Evolutionary conservation across 1,139 yeast genomes (phyloP).

Genomic region (Candida sanyaensis): DNA sequence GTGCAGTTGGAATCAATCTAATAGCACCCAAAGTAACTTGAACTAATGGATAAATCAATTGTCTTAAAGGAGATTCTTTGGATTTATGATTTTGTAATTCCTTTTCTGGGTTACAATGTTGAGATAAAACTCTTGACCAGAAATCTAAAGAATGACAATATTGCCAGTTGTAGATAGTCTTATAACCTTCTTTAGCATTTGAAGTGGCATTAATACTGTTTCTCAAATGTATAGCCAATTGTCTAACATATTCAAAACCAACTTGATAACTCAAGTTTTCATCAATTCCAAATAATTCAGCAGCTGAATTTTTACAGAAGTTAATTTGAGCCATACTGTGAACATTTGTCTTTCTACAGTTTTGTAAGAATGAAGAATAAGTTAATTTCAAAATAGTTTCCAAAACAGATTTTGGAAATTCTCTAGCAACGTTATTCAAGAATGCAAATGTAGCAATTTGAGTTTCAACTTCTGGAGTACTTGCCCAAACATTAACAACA

Average conservation of each 20-base stretch:
- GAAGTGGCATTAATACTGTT: conserved; percentile 73
- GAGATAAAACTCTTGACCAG: conserved; percentile 89
- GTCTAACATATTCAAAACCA: conserved; percentile 92
- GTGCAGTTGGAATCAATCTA: conserved; percentile 89
- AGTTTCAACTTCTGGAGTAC: conserved; percentile 69
- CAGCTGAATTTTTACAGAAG: conserved; percentile 88
- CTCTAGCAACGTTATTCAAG: conserved; percentile 71
- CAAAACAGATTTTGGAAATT: conserved; percentile 63
- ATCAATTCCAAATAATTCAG: conserved; percentile 79
- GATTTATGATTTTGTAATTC: conserved; percentile 48
- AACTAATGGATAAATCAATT: conserved; percentile 89
- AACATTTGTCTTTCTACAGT: conserved; percentile 77
- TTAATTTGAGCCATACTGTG: conserved; percentile 87
- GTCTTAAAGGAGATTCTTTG: conserved; percentile 72
- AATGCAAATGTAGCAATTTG: conserved; percentile 90
- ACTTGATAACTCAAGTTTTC: conserved; percentile 75
- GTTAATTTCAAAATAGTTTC: conserved; percentile 68
- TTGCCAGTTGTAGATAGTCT: conserved; percentile 91
- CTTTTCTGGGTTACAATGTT: conserved; percentile 63
- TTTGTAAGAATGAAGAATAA: conserved; percentile 78
- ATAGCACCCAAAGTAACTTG: conserved; percentile 94
- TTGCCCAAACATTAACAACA: conserved; percentile 77
- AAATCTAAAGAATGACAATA: conserved; percentile 93
- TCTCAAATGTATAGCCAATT: conserved; percentile 89
- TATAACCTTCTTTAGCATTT: conserved; percentile 62